Conservation (phyloP, 768 basidiomycete species). For the Lentinula edodes region DNA sequence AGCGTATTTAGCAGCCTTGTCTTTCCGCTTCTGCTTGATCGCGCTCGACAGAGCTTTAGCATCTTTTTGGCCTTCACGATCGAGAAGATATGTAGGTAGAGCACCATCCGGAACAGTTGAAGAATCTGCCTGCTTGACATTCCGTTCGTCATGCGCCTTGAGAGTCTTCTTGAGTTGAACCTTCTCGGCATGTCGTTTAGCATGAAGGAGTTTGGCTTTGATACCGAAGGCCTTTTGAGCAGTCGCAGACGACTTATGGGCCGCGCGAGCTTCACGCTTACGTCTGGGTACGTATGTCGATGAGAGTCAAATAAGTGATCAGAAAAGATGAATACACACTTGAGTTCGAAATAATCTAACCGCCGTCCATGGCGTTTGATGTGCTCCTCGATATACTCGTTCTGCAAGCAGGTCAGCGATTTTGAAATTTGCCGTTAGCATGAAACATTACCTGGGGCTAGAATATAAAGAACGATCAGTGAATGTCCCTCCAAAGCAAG, state of each 20-base stretch:
- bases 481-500: not conserved
- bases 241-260: constrained; percentile 68
- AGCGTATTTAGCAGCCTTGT: constrained; percentile 97
- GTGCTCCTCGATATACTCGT: constrained; percentile 99
- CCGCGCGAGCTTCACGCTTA: constrained; percentile 76
- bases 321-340: constrained; percentile 44
- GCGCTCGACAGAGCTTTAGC: constrained; percentile 94
- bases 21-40: constrained; percentile 97
- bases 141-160: constrained; percentile 98
- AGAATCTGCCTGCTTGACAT: constrained; percentile 90
- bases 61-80: constrained; percentile 97
- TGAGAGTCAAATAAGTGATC: constrained; percentile 4
- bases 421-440: not conserved
- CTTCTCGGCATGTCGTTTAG: constrained; percentile 94
- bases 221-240: constrained; percentile 95
- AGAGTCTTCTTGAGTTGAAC: constrained; percentile 99
- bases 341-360: constrained; percentile 93
- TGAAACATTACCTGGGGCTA: constrained; percentile 59
- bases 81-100: constrained; percentile 91
- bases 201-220: constrained; percentile 97
- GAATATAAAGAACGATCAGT: constrained; percentile 14
- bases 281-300: constrained; percentile 41
- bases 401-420: constrained; percentile 39
- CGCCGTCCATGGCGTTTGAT: constrained; percentile 96
- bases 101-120: constrained; percentile 84